These are phyloP conservation scores for Cubamyces lactineus DNA, from an alignment of 768 basidiomycete genomes.

Conservation along the genomic window DNA sequence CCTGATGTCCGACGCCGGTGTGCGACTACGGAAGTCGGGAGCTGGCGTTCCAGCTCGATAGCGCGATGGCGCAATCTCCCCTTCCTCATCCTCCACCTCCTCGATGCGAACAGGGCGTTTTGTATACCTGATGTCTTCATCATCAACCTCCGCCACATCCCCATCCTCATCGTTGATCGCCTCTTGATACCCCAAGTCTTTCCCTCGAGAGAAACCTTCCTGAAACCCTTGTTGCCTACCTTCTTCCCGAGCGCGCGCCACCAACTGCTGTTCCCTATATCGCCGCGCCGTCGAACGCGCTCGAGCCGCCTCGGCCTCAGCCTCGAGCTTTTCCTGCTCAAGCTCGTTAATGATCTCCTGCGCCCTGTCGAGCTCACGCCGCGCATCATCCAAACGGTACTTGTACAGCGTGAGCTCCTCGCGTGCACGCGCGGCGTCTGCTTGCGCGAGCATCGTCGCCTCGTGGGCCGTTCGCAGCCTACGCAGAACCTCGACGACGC, in stretches of 20 bases:
- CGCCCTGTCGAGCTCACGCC: slow-evolving; percentile 68
- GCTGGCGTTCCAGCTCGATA: slow-evolving; percentile 17
- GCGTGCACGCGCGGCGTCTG: slow-evolving; percentile 56
- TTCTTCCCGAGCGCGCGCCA: slow-evolving; percentile 63
- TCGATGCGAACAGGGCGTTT: slow-evolving; percentile 19
- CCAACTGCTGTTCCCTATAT: slow-evolving; percentile 54
- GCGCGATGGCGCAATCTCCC: slow-evolving; percentile 11
- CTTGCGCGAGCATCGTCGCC: slow-evolving; percentile 53
- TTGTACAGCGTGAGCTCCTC: slow-evolving; percentile 68
- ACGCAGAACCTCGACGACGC: slow-evolving; percentile 48
- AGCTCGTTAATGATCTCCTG: slow-evolving; percentile 64
- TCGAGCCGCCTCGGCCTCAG: slow-evolving; percentile 64
- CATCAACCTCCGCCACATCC: background rate
- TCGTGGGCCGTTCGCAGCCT: slow-evolving; percentile 64
- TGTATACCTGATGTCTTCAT: slow-evolving; percentile 1
- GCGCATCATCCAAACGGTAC: slow-evolving; percentile 62
- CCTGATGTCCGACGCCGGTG: slow-evolving; percentile 12
- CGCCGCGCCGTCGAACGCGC: slow-evolving; percentile 55
- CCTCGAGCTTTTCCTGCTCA: slow-evolving; percentile 58
- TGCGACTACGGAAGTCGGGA: slow-evolving; percentile 14
- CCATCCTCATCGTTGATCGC: slow-evolving; percentile 14
- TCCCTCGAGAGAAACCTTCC: slow-evolving; percentile 56
- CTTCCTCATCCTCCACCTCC: slow-evolving; percentile 24
- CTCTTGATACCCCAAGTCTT: slow-evolving; percentile 45
- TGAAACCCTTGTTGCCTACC: slow-evolving; percentile 63